Conservation (phyloP, 257 asterid genomes). For the Gynochthodes officinalis region DNA sequence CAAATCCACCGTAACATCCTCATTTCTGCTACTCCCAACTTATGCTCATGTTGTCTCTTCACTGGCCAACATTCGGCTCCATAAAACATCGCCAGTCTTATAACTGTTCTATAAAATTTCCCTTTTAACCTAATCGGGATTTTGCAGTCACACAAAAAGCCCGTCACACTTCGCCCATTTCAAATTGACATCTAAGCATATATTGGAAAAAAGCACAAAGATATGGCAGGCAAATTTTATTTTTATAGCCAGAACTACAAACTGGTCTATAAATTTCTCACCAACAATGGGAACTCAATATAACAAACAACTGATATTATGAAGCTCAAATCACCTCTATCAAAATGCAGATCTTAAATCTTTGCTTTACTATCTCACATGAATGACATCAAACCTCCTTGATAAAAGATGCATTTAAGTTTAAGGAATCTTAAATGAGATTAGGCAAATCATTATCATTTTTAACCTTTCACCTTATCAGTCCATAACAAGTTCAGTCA, state of each 20-base stretch:
- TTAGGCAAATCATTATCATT: neutral
- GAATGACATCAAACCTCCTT: neutral
- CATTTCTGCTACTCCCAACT: too few relatives aligned
- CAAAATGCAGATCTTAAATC: neutral
- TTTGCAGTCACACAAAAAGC: too few relatives aligned
- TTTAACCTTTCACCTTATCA: neutral
- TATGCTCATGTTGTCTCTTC: too few relatives aligned
- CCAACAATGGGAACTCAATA: neutral
- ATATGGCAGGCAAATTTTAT: neutral
- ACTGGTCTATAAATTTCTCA: too few relatives aligned
- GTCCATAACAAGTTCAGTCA: slow-evolving; percentile 8
- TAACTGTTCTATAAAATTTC: too few relatives aligned
- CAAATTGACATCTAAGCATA: neutral
- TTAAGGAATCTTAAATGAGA: slow-evolving; percentile 10
- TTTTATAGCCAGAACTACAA: neutral
- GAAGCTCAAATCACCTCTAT: neutral
- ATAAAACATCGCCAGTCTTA: too few relatives aligned
- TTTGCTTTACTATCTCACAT: neutral
- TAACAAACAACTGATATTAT: neutral
- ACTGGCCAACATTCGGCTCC: too few relatives aligned
- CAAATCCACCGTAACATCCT: too few relatives aligned
- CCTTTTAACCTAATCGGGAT: too few relatives aligned
- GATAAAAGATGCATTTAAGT: neutral
- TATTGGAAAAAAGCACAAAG: neutral
- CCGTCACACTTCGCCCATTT: too few relatives aligned